Base-by-base conservation (phyloP, 805 yeast species). In the Vanderwaltozyma polyspora region DNA sequence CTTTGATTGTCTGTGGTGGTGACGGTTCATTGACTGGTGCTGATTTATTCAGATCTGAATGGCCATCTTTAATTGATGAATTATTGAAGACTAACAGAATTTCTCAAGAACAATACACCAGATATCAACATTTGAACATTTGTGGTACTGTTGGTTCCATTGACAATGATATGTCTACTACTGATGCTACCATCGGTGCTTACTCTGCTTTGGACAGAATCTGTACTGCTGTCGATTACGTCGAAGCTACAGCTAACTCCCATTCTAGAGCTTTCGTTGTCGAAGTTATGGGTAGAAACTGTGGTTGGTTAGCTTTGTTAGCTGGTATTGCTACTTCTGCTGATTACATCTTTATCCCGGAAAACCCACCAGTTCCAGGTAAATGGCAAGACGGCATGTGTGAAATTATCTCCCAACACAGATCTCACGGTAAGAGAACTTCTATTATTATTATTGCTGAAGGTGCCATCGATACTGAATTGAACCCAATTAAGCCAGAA, bases 211-310 rank as follows among this genome's bases (percentile, higher is more conserved):
- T 79, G 39, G 86, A 75, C 37, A 64, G 89, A 52, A 79, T 79
- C 44, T 73, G 81, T 47, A 74, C 76, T 50, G 73, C 76, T 21
- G 43, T 81, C 42, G 91, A 81, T 58, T 80, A 77, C 52, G 80
- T 81, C 40, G 89, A 80, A 54, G 84, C 87, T 18, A 81, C 91
- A 14, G 91, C 91, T 17, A 71, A 72, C 33, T 79, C 87, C 2
- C 91, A 81, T 55, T 78, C 84, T 18, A 64, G 91, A 52, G 89
- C 89, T 3, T 81, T 81, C 49, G 83, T 81, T 26, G 75, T 81
- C 28, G 91, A 81, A 62, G 91, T 81, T n/a, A 81, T 81, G 91
- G 91, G 91, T 39, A 69, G 91, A 58, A 86, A 81, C 55, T 81
- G 91, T 64, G 91, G 91, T 41, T 81, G 91, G 91, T 65, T 81